phyloP scores from a whole-genome alignment of 2,329 filamentous ascomycete species.

The Diaporthe destruens region DNA sequence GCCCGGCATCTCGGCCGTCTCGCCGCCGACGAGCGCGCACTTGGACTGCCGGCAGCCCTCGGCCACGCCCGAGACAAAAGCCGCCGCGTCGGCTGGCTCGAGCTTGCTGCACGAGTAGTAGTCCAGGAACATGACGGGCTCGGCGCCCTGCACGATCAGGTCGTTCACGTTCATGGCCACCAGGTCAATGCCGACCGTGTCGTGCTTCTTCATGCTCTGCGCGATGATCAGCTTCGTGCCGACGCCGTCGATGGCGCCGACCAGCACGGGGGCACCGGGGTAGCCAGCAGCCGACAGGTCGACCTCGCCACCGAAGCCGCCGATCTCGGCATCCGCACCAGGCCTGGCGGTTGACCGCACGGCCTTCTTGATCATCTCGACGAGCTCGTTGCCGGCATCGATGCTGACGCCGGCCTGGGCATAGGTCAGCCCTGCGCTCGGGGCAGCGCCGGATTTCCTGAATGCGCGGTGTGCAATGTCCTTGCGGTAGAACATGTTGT shows the following conservation, averaged over 20 bases:
- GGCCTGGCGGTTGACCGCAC: constrained; percentile 88
- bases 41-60: constrained; percentile 86
- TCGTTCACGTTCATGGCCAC: constrained; percentile 99
- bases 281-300: constrained; percentile 83
- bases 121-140: constrained; percentile 96
- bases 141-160: constrained; percentile 93
- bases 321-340: constrained; percentile 92
- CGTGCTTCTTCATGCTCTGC: constrained; percentile 88
- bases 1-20: constrained; percentile 98
- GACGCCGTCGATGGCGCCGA: constrained; percentile 96
- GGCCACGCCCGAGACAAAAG: constrained; percentile 93
- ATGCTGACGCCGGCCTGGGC: constrained; percentile 94
- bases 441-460: constrained; percentile 54
- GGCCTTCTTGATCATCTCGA: constrained; percentile 89
- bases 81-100: constrained; percentile 79
- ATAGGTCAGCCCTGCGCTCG: constrained; percentile 76
- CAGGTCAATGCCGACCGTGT: constrained; percentile 95
- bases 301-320: constrained; percentile 92
- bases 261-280: constrained; percentile 79
- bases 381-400: constrained; percentile 91
- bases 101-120: constrained; percentile 96
- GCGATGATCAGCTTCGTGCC: constrained; percentile 98
- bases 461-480: constrained; percentile 89
- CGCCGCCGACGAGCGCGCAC: constrained; percentile 94
- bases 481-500: constrained; percentile 90